phyloP scores from a whole-genome alignment of 1,284 basidiomycete genomes.

The Porogramme epimiltina region DNA sequence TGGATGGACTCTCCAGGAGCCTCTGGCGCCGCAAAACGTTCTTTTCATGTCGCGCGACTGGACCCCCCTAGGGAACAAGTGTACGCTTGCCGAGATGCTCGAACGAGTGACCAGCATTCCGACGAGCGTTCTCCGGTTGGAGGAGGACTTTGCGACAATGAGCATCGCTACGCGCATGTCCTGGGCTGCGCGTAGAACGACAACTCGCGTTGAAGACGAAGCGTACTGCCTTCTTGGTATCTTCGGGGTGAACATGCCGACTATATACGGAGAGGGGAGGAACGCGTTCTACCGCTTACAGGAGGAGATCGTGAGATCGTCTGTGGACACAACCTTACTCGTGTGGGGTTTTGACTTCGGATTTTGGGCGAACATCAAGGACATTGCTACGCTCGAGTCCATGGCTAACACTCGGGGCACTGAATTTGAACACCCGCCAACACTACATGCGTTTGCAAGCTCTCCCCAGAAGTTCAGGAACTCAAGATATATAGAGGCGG shows the following conservation, averaged over 20 bases:
- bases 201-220: neutral
- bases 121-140: neutral
- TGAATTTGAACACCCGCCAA: no score
- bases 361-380: no score
- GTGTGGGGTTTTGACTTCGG: no score
- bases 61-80: neutral
- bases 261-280: neutral
- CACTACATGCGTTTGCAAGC: no score
- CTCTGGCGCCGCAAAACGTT: neutral
- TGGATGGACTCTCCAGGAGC: conserved; percentile 4
- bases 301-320: conserved; percentile 1
- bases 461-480: no score
- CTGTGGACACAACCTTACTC: neutral
- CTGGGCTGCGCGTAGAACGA: neutral
- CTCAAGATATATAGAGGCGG: no score
- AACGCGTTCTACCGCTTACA: neutral
- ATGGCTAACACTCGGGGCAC: no score
- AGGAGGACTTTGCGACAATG: neutral
- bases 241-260: conserved; percentile 1
- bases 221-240: conserved; percentile 2
- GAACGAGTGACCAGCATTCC: neutral
- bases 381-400: no score
- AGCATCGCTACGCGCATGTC: neutral
- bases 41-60: neutral
- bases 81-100: neutral